phyloP scores from a whole-genome alignment of 305 asterid genomes.

The Plantago coronopus region DNA sequence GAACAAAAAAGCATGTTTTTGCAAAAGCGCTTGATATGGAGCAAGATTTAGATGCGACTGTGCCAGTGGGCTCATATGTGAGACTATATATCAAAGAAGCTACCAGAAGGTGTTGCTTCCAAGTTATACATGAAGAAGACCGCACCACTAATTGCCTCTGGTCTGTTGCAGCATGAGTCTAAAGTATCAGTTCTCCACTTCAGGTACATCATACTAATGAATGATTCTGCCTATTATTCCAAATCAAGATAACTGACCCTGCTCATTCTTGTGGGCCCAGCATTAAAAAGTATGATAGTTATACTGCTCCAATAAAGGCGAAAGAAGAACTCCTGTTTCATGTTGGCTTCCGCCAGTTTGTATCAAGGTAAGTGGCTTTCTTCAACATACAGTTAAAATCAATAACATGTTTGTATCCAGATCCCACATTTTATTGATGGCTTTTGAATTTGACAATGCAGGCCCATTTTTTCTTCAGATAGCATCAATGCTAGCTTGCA shows the following conservation, averaged over 20 bases:
- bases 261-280: constrained; percentile 36
- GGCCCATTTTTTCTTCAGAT: constrained; percentile 86
- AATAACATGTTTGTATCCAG: neutral
- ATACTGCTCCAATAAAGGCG: constrained; percentile 82
- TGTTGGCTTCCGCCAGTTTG: constrained; percentile 89
- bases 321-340: constrained; percentile 91
- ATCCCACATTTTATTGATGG: neutral
- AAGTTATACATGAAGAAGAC: constrained; percentile 45
- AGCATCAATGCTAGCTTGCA: constrained; percentile 68
- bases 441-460: constrained; percentile 32
- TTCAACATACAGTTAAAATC: neutral
- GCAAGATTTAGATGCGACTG: constrained; percentile 48
- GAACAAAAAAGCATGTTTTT: constrained; percentile 81
- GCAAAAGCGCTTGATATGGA: constrained; percentile 68
- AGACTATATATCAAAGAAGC: constrained; percentile 67
- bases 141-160: constrained; percentile 64
- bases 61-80: constrained; percentile 65
- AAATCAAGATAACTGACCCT: constrained; percentile 20
- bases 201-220: constrained; percentile 68
- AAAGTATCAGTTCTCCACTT: constrained; percentile 90
- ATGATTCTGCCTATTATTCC: constrained; percentile 12
- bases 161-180: constrained; percentile 87
- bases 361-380: constrained; percentile 48
- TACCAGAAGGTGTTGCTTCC: constrained; percentile 52
- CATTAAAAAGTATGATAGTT: constrained; percentile 73